phyloP scores from a whole-genome alignment of 495 filamentous ascomycete genomes.

The Xylaria acuta region DNA sequence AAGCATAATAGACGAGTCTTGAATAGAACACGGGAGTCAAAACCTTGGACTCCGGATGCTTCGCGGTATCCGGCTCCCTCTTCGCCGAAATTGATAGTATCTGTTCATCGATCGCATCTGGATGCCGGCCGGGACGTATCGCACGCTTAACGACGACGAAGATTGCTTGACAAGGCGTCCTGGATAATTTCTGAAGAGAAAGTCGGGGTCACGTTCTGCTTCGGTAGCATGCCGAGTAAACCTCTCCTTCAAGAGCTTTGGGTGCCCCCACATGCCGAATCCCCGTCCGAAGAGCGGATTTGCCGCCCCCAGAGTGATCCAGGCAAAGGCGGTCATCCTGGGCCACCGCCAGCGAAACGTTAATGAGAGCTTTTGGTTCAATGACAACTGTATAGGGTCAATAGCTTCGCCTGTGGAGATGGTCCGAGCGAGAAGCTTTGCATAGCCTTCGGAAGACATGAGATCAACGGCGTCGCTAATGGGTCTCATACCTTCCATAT shows the following conservation, averaged over 20 bases:
- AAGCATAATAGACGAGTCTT: constrained; percentile 59
- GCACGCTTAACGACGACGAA: constrained; percentile 47
- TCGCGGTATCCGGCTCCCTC: constrained; percentile 9
- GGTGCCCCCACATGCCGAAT: constrained; percentile 64
- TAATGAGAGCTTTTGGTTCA: constrained; percentile 52
- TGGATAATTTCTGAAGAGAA: constrained; percentile 59
- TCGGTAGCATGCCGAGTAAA: constrained; percentile 55
- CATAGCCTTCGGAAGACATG: constrained; percentile 58
- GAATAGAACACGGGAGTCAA: constrained; percentile 67
- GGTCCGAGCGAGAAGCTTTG: constrained; percentile 62
- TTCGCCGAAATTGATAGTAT: constrained; percentile 42
- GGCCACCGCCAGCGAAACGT: constrained; percentile 66
- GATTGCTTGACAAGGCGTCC: constrained; percentile 51
- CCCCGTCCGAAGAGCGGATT: constrained; percentile 58
- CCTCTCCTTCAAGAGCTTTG: constrained; percentile 59
- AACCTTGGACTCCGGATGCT: constrained; percentile 56
- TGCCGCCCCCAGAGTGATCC: constrained; percentile 64
- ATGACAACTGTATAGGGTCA: constrained; percentile 54
- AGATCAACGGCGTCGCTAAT: constrained; percentile 65
- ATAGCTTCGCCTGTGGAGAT: constrained; percentile 54
- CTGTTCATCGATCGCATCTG: constrained; percentile 39
- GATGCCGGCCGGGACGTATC: constrained; percentile 59
- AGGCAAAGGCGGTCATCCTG: constrained; percentile 65
- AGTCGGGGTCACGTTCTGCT: constrained; percentile 56
- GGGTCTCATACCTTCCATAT: constrained; percentile 40